A percentile compares a stretch with the other conserved stretches of the same genome.
phyloP scores from a whole-genome alignment of 805 yeast species.

The Metschnikowia peoriensis region DNA sequence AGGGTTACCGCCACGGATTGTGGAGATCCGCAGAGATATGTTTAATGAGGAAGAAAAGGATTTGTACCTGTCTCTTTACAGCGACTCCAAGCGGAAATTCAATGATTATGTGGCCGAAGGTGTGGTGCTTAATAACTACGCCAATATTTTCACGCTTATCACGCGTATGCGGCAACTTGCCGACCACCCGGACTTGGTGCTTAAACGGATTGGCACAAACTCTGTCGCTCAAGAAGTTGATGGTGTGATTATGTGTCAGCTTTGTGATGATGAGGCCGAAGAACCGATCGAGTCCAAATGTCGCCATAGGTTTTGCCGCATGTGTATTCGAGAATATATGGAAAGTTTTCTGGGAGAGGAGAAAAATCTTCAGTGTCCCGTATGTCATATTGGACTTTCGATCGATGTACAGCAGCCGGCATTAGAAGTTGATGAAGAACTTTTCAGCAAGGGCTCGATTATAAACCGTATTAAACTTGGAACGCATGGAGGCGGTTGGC shows the following conservation, averaged over 20 bases:
- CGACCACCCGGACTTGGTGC: constrained; percentile 94
- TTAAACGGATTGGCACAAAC: constrained; percentile 58
- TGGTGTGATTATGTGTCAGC: constrained; percentile 72
- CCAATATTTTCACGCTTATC: constrained; percentile 91
- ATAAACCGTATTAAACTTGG: constrained; percentile 86
- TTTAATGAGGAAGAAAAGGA: constrained; percentile 97
- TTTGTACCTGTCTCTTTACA: constrained; percentile 79
- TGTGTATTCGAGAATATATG: constrained; percentile 87
- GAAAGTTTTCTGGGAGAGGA: constrained; percentile 71
- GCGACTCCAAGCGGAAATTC: constrained; percentile 83
- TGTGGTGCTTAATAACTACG: constrained; percentile 93
- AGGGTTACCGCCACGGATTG: constrained; percentile 95
- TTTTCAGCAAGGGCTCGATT: constrained; percentile 64
- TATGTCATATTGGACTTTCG: constrained; percentile 89
- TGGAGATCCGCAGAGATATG: constrained; percentile 79
- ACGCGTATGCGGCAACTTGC: constrained; percentile 98
- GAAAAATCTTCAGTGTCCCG: constrained; percentile 79
- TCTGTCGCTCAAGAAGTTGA: constrained; percentile 40
- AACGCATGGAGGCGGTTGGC: constrained; percentile 70
- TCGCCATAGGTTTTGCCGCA: constrained; percentile 88
- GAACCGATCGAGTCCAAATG: constrained; percentile 95
- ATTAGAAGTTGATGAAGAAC: constrained; percentile 61
- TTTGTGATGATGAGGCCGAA: constrained; percentile 98
- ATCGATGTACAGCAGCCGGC: constrained; percentile 90
- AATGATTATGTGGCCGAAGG: constrained; percentile 94